Evolutionary conservation across 176 grass and related monocot genomes (phyloP).

Genomic region (Elaeis guineensis): DNA sequence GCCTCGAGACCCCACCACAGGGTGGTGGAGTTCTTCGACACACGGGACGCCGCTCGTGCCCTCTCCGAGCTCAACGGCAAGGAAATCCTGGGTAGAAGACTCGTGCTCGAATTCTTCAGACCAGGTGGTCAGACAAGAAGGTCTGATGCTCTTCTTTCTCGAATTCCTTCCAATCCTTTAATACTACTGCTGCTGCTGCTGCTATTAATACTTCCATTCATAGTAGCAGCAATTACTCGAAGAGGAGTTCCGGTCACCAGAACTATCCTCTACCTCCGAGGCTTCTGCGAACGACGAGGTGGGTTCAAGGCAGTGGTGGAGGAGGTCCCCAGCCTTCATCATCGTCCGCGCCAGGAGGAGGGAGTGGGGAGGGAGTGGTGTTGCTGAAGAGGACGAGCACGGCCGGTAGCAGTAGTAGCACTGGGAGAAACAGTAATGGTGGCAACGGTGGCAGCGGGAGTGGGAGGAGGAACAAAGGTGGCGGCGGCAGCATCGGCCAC

Average conservation of each 20-base stretch:
- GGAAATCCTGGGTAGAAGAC: constrained; percentile 58
- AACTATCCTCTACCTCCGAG: constrained; percentile 7
- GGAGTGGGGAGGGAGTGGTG: constrained; percentile 9
- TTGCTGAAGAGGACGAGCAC: constrained; percentile 33
- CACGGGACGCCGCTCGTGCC: constrained; percentile 57
- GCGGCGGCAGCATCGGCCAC: not conserved
- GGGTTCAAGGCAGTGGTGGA: constrained; percentile 13
- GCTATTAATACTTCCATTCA: no score
- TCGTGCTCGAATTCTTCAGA: constrained; percentile 65
- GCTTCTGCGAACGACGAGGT: constrained; percentile 2
- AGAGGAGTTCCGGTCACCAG: not conserved
- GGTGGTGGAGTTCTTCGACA: constrained; percentile 92
- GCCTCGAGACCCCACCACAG: constrained; percentile 50
- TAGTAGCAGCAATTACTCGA: not conserved
- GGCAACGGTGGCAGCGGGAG: not conserved
- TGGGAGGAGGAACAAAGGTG: constrained; percentile 9
- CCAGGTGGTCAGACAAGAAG: constrained; percentile 29
- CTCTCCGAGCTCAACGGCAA: constrained; percentile 61
- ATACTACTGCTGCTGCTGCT: not conserved
- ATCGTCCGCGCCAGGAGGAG: not conserved
- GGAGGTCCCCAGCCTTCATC: constrained; percentile 15
- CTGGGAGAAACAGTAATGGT: not conserved
- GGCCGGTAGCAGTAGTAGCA: not conserved
- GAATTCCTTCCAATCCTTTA: no score
- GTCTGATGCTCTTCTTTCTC: constrained; percentile 31